Base-by-base conservation (phyloP, 768 basidiomycete genomes). In the Tulasnella calospora region DNA sequence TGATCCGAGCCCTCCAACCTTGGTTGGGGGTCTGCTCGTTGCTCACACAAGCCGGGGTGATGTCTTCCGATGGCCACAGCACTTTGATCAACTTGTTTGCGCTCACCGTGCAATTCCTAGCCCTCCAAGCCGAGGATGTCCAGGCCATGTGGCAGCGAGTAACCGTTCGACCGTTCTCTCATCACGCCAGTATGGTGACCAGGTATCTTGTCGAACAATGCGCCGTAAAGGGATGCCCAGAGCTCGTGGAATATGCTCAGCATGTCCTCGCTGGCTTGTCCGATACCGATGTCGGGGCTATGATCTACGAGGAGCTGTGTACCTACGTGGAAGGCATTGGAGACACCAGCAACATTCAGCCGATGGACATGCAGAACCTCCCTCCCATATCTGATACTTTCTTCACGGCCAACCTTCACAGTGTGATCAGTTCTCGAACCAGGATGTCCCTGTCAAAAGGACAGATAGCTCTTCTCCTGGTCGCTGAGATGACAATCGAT, bases 181-280 rank as follows among this genome's bases (percentile, higher is more conserved):
- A 88, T 33, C 95, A 95, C 79, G 92, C 93, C 1, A 92, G 91
- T 76, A 93, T 94, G 3, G 87, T 94, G 21, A 87, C 93, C 72
- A 89, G 92, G 40, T 98, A 95, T 84, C 86, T 98, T 3, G 86
- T 97, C 46, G 94, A 95, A 81, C 94, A 97, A 81, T 93, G 94
- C 0, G 90, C 92, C 80, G 93, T 92, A 83, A 91, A 96, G 61
- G 91, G 92, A 51, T 95, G 90, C 80, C 87, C 88, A 6, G 88
- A 90, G 21, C 96, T 94, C 84, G 89, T 97, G 79, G 87, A 86
- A 67, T 93, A 93, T 81, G 92, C 93, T 0, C 89, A 92, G 67
- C 92, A 91, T 80, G 90, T 96, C 74, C 89, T 97, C 30, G 92
- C 94, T 0, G 95, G 91, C 81, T 87, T 98, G 9, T 94, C 93